Conservation (phyloP, 192 early-diverging fungal species). For the Phycomyces blakesleeanus region DNA sequence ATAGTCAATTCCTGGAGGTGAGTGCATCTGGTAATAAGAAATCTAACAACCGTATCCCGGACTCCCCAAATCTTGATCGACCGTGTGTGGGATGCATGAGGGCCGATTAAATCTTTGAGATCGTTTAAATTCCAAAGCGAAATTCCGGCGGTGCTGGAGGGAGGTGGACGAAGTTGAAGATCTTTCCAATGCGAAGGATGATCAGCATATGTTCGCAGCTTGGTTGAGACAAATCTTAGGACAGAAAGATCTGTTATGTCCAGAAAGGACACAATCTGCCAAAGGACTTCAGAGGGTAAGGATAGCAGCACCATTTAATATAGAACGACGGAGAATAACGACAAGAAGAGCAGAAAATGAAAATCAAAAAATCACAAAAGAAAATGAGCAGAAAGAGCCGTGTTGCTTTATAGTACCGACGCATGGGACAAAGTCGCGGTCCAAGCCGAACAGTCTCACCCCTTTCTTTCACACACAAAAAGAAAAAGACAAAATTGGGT, state of each 20-base stretch:
- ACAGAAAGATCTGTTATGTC: background rate
- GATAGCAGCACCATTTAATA: background rate
- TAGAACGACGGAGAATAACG: background rate
- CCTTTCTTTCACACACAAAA: no score
- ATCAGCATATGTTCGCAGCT: constrained; percentile 1
- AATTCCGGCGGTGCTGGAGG: background rate
- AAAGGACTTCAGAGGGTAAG: constrained; percentile 12
- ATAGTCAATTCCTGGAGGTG: constrained; percentile 4
- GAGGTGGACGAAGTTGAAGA: background rate
- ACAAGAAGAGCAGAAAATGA: constrained; percentile 4
- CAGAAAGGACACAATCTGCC: constrained; percentile 5
- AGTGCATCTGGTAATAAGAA: background rate
- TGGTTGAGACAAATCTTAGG: background rate
- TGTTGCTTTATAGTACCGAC: background rate
- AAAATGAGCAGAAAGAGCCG: constrained; percentile 5
- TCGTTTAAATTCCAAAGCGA: constrained; percentile 3
- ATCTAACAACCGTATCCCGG: constrained; percentile 14
- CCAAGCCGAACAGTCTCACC: background rate
- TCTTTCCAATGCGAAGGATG: constrained; percentile 9
- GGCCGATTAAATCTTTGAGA: constrained; percentile 2
- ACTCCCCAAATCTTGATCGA: constrained; percentile 16
- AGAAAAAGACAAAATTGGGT: no score
- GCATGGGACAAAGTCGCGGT: background rate
- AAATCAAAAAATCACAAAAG: no score
- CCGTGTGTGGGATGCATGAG: background rate